Base-by-base conservation (phyloP, 495 filamentous ascomycete genomes). In the Penicillium chermesinum region DNA sequence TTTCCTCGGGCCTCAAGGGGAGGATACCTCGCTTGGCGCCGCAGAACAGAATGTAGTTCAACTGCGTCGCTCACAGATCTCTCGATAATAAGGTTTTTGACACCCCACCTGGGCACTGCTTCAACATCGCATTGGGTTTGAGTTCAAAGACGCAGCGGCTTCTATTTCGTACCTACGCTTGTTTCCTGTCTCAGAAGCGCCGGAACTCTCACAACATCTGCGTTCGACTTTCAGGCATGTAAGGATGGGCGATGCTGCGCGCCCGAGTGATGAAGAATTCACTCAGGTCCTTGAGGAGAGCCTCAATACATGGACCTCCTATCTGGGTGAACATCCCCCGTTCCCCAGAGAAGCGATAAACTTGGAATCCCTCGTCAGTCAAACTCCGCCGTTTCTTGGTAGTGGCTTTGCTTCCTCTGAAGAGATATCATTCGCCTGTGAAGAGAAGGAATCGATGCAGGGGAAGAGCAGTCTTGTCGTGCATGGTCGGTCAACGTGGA, bases 371-470 rank as follows among this genome's bases (percentile, higher is more conserved):
- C 43, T 61, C 22, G 38, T 57, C 25, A 19, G 39, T 13, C 49
- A 52, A 22, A 55, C 54, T 10, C 59, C 59, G 10, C 43, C 49
- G 44, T 63, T 58, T 27, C 54, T 65, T 19, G 62, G 54, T 14
- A 33, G 41, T 44, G 41, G 49, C 25, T n/a, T 48, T 44, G 15
- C 43, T 53, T 13, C 15, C 33, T 27, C 48, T 32, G 41, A 53
- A 19, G 17, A 33, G 2, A 47, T 49, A 9, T 53, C 51, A 15
- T 61, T 60, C 38, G 49, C 43, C 32, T 62, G 56, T 27, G 48
- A 51, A 37, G 49, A 58, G 36, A 51, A 57, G 20, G 18, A 44
- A 43, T 41, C 35, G 37, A 30, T 21, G 16, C 30, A 44, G 33
- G 38, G 2, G 21, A 46, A 48, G 25, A 43, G 39, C 35, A 47